Evolutionary conservation across 148 eudicot genomes (phyloP).

Genomic region (Heliamphora exappendiculata): DNA sequence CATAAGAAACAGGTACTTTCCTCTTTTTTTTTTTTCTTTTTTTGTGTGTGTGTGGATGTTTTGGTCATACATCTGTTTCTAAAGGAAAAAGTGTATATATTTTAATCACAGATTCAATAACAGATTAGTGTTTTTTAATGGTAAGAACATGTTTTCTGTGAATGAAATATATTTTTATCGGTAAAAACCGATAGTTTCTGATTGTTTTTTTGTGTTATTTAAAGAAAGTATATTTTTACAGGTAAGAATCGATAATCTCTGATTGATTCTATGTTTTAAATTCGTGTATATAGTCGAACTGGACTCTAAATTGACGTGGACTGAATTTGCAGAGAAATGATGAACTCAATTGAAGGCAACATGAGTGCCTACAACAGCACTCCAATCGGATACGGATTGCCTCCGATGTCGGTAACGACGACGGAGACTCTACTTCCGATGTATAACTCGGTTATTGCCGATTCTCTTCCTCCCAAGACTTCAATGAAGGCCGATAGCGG

Average conservation of each 20-base stretch:
- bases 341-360: conserved; percentile 18
- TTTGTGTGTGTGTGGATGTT: neutral
- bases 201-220: no score
- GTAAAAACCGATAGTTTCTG: no score
- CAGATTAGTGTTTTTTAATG: no score
- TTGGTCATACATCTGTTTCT: neutral
- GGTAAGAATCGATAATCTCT: no score
- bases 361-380: conserved; percentile 4
- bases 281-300: no score
- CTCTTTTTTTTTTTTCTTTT: neutral
- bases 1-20: conserved; percentile 12
- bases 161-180: no score
- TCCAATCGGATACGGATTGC: conserved; percentile 17
- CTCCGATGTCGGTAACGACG: conserved; percentile 26
- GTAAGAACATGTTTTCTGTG: no score
- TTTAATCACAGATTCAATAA: no score
- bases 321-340: conserved; percentile 16
- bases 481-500: conserved; percentile 56
- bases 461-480: conserved; percentile 12
- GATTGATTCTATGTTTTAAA: neutral
- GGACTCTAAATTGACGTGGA: neutral
- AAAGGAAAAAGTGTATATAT: no score
- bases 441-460: conserved; percentile 17
- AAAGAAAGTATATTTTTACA: no score
- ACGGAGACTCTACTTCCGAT: conserved; percentile 22